Evolutionary conservation across 2,329 filamentous ascomycete species (phyloP), one percentile per base, ranked within the genome.

Genomic region (Aspergillus ochraceoroseus): DNA sequence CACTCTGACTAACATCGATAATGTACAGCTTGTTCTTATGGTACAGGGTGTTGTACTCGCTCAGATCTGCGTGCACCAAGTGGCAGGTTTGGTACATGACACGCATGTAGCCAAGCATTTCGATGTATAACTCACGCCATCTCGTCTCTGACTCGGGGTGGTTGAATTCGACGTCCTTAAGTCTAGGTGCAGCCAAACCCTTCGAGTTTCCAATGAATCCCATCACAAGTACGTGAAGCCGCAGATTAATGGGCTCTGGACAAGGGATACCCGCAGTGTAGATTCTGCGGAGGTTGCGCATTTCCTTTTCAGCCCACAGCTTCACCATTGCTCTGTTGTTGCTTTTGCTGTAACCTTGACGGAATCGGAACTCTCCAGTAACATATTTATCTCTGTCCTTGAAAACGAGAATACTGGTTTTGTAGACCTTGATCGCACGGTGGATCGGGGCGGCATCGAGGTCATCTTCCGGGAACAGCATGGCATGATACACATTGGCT

Each of bases 231-330:
- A 98, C 90, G 58, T 98, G 89, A n/a, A 90, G 76, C 58, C 90
- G 88, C 34, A 98, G 79, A 55, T 83, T 82, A 45, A 96, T 73
- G 2, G 92, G 89, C 60, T 95, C 87, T 0, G 92, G 92, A 53
- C 85, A 94, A 4, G 88, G 85, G 39, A 98, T 95, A 5, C 85
- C 87, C 5, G 89, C 84, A 4, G 79, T 72, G 64, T 94, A 73
- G 47, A 98, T 83, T 41, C 92, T 77, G 52, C 87, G 82, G 57
- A 98, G 67, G 66, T 98, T 98, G 28, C 92, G 80, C 71, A 94
- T 94, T 68, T 98, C 92, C 69, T 98, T 98, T 69, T 98, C 90
- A 0, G 94, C 94, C 92, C 92, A 98, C 15, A 95, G 74, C 66
- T 95, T 94, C 53, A 98, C 90, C 90, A 96, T 96, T 53, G 90